Conservation (phyloP, 1,139 yeast species). For the Saccharomycopsis crataegensis region DNA sequence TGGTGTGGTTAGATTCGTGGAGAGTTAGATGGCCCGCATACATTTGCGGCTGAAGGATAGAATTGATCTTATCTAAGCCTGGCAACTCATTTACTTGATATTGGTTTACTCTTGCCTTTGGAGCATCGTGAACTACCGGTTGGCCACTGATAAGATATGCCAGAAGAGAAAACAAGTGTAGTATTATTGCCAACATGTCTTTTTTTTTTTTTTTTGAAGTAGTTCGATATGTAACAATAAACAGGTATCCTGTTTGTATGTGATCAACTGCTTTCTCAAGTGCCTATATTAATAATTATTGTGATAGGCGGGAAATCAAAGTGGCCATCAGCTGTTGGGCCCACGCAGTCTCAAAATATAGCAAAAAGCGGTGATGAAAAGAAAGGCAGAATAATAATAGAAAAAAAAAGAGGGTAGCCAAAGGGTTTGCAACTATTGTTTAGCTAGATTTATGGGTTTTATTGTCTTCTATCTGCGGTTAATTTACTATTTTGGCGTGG, state of each 20-base stretch:
- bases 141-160: neutral
- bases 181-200: neutral
- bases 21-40: slow-evolving; percentile 65
- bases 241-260: too few species aligned
- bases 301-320: too few species aligned
- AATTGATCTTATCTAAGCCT: slow-evolving; percentile 11
- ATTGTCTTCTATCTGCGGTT: too few species aligned
- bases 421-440: neutral
- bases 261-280: too few species aligned
- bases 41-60: slow-evolving; percentile 39
- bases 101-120: slow-evolving; percentile 2
- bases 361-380: neutral
- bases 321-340: too few species aligned
- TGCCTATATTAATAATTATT: too few species aligned
- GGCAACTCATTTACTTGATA: slow-evolving; percentile 14
- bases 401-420: neutral
- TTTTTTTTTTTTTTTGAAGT: neutral
- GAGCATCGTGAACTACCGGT: slow-evolving; percentile 12
- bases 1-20: slow-evolving; percentile 46
- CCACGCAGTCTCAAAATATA: neutral
- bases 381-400: neutral
- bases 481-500: too few species aligned
- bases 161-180: neutral
- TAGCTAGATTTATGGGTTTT: too few species aligned
- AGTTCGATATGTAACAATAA: too few species aligned